Conservation (phyloP, 345 rosid species). For the Jatropha curcas region DNA sequence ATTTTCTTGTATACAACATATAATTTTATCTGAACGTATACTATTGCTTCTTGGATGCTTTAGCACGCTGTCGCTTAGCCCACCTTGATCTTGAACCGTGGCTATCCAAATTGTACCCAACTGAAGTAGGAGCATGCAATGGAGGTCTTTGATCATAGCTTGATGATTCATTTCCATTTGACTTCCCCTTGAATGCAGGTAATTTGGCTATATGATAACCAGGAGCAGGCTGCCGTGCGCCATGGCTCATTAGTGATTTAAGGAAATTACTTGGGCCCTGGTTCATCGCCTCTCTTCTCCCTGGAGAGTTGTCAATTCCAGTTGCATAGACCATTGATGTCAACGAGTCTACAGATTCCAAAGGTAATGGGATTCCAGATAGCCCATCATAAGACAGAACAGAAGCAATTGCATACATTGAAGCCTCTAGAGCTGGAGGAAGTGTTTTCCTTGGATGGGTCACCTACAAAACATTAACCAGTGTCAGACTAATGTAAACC, state of each 20-base stretch:
- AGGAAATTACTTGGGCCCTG: conserved; percentile 27
- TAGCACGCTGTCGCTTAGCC: conserved; percentile 44
- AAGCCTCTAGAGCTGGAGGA: conserved; percentile 70
- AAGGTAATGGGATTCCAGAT: conserved; percentile 42
- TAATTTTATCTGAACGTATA: not conserved
- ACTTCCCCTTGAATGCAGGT: conserved; percentile 13
- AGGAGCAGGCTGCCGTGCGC: not conserved
- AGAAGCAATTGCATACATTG: conserved; percentile 51
- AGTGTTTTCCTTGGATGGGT: conserved; percentile 52
- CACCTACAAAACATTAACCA: conserved; percentile 47
- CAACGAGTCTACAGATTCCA: conserved; percentile 41
- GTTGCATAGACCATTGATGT: conserved; percentile 46
- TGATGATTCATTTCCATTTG: conserved; percentile 14
- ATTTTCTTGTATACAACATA: not conserved
- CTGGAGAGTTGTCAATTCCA: conserved; percentile 37
- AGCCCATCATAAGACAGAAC: conserved; percentile 65
- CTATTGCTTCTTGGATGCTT: conserved; percentile 7
- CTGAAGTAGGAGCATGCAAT: conserved; percentile 15
- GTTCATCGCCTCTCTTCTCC: conserved; percentile 7
- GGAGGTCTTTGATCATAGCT: conserved; percentile 11
- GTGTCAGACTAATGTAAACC: not conserved
- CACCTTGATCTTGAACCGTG: conserved; percentile 25
- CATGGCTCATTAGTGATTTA: conserved; percentile 20
- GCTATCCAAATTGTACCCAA: conserved; percentile 24
- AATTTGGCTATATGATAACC: conserved; percentile 10